Evolutionary conservation across 1,284 basidiomycete genomes (phyloP).

Genomic region (Vanrija humicola): DNA sequence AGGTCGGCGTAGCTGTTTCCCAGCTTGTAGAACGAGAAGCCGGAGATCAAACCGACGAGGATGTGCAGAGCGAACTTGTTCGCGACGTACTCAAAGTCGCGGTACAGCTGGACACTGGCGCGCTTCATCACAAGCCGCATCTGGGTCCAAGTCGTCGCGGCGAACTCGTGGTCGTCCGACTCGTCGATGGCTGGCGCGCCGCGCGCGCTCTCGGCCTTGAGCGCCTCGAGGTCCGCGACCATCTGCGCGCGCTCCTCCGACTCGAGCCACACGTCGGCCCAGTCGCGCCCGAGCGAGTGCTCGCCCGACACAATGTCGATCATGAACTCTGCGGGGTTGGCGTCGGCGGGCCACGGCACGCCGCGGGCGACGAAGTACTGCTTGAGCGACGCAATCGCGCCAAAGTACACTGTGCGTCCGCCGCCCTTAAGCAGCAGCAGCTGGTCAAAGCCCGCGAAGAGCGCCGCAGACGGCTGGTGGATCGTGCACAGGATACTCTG

Average conservation of each 20-base stretch:
- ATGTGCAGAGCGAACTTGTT: slow-evolving; percentile 43
- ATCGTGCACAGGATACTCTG: slow-evolving; percentile 53
- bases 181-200: neutral
- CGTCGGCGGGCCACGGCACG: slow-evolving; percentile 46
- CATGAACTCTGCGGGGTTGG: slow-evolving; percentile 54
- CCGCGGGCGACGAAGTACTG: slow-evolving; percentile 50
- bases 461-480: slow-evolving; percentile 63
- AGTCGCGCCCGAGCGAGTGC: slow-evolving; percentile 53
- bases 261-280: slow-evolving; percentile 66
- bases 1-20: slow-evolving; percentile 23
- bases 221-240: slow-evolving; percentile 48
- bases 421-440: slow-evolving; percentile 54
- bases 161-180: slow-evolving; percentile 37
- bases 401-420: slow-evolving; percentile 57
- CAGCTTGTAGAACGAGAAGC: slow-evolving; percentile 44
- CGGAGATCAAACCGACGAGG: slow-evolving; percentile 38
- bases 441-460: slow-evolving; percentile 66
- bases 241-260: slow-evolving; percentile 48
- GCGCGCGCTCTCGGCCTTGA: slow-evolving; percentile 21
- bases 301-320: slow-evolving; percentile 46
- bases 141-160: slow-evolving; percentile 34
- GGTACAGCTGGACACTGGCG: slow-evolving; percentile 36
- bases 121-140: slow-evolving; percentile 35
- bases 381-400: slow-evolving; percentile 53
- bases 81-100: slow-evolving; percentile 43